Conservation (phyloP, 768 basidiomycete species). For the Auriscalpium vulgare region DNA sequence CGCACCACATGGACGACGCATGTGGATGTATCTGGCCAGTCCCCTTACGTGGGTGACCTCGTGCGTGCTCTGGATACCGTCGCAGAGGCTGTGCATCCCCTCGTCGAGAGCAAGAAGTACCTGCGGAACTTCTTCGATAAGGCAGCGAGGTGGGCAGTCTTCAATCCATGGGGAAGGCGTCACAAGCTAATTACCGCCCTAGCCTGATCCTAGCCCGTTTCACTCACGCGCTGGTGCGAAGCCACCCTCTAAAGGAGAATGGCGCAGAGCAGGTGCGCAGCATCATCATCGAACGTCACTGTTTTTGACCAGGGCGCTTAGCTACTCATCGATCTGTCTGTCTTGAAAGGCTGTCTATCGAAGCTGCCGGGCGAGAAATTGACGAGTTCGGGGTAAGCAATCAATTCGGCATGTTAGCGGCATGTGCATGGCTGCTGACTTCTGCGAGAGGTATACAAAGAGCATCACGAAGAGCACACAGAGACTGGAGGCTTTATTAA, state of each 20-base stretch:
- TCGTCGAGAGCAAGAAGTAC: slow-evolving; percentile 94
- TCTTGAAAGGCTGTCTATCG: slow-evolving; percentile 72
- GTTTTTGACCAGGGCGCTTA: slow-evolving; percentile 20
- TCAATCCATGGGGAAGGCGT: background rate
- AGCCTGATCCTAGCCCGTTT: slow-evolving; percentile 84
- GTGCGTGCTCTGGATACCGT: slow-evolving; percentile 69
- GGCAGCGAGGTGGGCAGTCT: slow-evolving; percentile 61
- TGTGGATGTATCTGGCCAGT: slow-evolving; percentile 83
- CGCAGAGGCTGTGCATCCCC: slow-evolving; percentile 65
- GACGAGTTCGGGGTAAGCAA: slow-evolving; percentile 42
- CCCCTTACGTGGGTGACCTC: slow-evolving; percentile 72
- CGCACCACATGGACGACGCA: slow-evolving; percentile 72
- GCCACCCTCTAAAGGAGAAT: slow-evolving; percentile 83
- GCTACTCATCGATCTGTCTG: slow-evolving; percentile 88
- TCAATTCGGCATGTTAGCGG: background rate
- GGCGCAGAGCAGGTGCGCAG: slow-evolving; percentile 89
- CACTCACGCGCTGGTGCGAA: slow-evolving; percentile 82
- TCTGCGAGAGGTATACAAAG: slow-evolving; percentile 59
- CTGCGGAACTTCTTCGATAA: slow-evolving; percentile 90
- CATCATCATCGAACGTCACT: background rate
- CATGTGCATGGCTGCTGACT: slow-evolving; percentile 7
- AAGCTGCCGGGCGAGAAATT: slow-evolving; percentile 75
- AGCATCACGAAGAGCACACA: slow-evolving; percentile 75
- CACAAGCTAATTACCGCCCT: background rate
- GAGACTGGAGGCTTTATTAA: slow-evolving; percentile 84